Base-by-base conservation (phyloP, 169 alveolate genomes). In the Eimeria acervulina region DNA sequence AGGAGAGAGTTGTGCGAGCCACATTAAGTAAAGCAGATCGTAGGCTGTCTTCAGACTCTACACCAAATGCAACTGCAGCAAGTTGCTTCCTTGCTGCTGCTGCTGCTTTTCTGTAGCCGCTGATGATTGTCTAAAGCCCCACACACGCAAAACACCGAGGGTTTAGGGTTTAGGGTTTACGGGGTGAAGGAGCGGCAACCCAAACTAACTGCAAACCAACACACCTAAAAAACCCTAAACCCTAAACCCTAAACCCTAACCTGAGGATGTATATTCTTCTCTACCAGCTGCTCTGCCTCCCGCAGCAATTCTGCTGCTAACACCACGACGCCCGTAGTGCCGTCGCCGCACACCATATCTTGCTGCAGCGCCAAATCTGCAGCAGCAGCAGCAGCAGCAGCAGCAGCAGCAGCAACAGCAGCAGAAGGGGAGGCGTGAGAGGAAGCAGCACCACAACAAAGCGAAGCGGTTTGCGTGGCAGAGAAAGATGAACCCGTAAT, bases 261-360 rank as follows among this genome's bases (percentile, higher is more conserved):
- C 98, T 99, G 99, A 1, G 99, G 99, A 95, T 99, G 99, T 47
- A 99, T 98, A 96, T 98, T 99, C 97, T 98, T 98, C 90, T 99
- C 99, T 23, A 99, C 97, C 96, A 99, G 98, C 59, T 99, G 98
- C 98, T 99, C 99, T 23, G 99, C 99, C 84, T 99, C 99, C 80
- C 99, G 98, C 97, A 99, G 98, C 98, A 99, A 98, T 98, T 99
- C 99, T 10, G 99, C 99, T 44, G 99, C 99, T 87, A 99, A 97
- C 17, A 99, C 99, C 84, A 99, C 99, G 38, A 99, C 99, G 33
- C 99, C 99, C 21, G 99, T 99, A 28, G 99, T 98, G 44, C 99
- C 99, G 92, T 99, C 99, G 17, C 99, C 99, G 96, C 99, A 99
- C 81, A 98, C 98, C 61, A 96, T 95, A 89, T 99, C 99, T 96